A percentile compares a stretch with the other conserved stretches of the same genome.
These are phyloP conservation scores for Blastobotrys proliferans DNA, from an alignment of 1,139 yeast species.

Conservation along the genomic window DNA sequence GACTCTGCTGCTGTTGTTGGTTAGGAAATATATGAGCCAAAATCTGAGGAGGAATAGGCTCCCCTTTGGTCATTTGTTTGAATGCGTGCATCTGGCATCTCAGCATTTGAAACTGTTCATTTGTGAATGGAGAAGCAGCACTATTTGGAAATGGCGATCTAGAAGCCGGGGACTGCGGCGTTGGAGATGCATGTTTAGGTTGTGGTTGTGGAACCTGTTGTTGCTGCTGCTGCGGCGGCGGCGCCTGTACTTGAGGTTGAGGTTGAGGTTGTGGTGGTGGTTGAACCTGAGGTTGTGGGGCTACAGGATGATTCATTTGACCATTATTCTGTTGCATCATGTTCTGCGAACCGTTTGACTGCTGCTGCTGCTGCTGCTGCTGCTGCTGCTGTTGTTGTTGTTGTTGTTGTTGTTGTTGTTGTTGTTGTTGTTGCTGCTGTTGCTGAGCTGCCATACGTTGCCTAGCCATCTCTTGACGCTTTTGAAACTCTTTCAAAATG, in stretches of 20 bases:
- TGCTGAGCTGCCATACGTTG: slow-evolving; percentile 1
- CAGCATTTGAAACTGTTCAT: slow-evolving; percentile 50
- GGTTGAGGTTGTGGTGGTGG: slow-evolving; percentile 8
- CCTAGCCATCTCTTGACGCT: slow-evolving; percentile 39
- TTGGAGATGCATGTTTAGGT: slow-evolving; percentile 13
- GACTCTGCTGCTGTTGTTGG: slow-evolving; percentile 16
- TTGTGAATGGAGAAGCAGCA: slow-evolving; percentile 27
- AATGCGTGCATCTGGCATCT: slow-evolving; percentile 69
- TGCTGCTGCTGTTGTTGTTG: slow-evolving; percentile 20
- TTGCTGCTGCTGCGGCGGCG: background rate
- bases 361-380: slow-evolving; percentile 7
- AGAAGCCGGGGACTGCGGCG: slow-evolving; percentile 20
- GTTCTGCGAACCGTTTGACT: background rate
- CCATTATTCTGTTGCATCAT: background rate
- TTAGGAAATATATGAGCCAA: slow-evolving; percentile 35
- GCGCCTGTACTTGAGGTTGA: background rate
- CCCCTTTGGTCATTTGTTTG: slow-evolving; percentile 66
- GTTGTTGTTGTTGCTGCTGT: slow-evolving; percentile 31
- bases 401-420: slow-evolving; percentile 25
- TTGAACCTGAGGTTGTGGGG: slow-evolving; percentile 3
- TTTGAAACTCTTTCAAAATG: slow-evolving; percentile 29
- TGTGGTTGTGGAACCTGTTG: slow-evolving; percentile 7
- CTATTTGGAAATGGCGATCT: slow-evolving; percentile 16
- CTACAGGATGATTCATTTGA: background rate
- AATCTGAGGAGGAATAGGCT: slow-evolving; percentile 55